A percentile compares a stretch with the other conserved stretches of the same genome.
These are phyloP conservation scores for Diplocarpon mali DNA, from an alignment of 2,329 filamentous ascomycete genomes.

Conservation along the genomic window DNA sequence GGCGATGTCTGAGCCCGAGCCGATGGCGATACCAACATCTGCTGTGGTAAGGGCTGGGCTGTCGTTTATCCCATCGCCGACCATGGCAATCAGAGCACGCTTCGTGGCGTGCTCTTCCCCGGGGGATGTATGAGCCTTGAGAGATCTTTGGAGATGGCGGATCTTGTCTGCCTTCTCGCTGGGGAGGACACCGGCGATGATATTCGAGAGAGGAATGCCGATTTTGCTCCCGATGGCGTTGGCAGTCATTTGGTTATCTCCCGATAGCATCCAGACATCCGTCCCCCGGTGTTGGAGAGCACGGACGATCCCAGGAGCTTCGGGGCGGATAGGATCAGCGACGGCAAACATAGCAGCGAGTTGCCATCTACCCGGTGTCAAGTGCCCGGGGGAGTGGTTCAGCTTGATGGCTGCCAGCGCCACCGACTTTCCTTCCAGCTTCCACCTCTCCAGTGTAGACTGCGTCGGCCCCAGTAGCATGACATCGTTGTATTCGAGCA, in stretches of 20 bases:
- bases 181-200: constrained; percentile 80
- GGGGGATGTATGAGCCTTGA: constrained; percentile 9
- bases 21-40: constrained; percentile 75
- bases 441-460: constrained; percentile 42
- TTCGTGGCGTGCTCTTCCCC: constrained; percentile 23
- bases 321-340: constrained; percentile 68
- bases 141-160: constrained; percentile 41
- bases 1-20: constrained; percentile 71
- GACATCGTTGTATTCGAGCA: constrained; percentile 45
- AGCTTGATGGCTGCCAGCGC: constrained; percentile 42
- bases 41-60: constrained; percentile 69
- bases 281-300: constrained; percentile 55
- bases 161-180: constrained; percentile 70
- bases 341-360: constrained; percentile 62
- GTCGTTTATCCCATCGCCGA: constrained; percentile 81
- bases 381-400: not conserved
- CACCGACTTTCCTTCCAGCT: constrained; percentile 51
- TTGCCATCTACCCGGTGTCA: constrained; percentile 29
- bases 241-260: constrained; percentile 81
- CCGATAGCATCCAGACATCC: constrained; percentile 84
- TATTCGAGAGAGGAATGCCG: constrained; percentile 61
- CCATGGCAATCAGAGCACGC: constrained; percentile 61
- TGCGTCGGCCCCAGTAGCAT: constrained; percentile 29
- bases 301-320: constrained; percentile 53
- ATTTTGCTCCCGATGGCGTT: constrained; percentile 64